These are phyloP conservation scores for Glaciozyma martinii DNA, from an alignment of 768 basidiomycete genomes.

Conservation along the genomic window DNA sequence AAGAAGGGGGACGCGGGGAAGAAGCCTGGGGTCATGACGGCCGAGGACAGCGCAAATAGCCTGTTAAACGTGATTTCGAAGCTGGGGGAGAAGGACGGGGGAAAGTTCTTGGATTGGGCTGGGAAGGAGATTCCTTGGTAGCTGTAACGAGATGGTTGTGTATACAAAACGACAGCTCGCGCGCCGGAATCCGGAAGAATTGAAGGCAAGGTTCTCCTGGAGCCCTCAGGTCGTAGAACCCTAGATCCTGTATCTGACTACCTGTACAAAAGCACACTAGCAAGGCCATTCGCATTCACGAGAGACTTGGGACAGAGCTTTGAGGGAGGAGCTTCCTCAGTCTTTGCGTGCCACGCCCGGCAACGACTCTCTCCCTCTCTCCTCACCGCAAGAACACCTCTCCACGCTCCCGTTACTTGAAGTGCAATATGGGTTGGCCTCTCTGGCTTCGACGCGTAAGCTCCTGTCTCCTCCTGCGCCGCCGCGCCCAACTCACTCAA, in stretches of 20 bases:
- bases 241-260: too few relatives aligned
- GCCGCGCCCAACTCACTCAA: not conserved
- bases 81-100: slow-evolving; percentile 22
- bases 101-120: slow-evolving; percentile 28
- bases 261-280: too few relatives aligned
- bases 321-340: too few relatives aligned
- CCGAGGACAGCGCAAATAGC: slow-evolving; percentile 34
- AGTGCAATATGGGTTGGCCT: not conserved
- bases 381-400: not conserved
- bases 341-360: too few relatives aligned
- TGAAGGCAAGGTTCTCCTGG: too few relatives aligned
- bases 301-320: too few relatives aligned
- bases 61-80: slow-evolving; percentile 27
- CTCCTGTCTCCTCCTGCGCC: not conserved
- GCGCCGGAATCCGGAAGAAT: not conserved
- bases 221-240: too few relatives aligned
- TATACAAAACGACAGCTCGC: too few relatives aligned
- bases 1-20: slow-evolving; percentile 36
- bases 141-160: not conserved
- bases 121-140: slow-evolving; percentile 29
- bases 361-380: too few relatives aligned
- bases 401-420: too few relatives aligned
- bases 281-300: too few relatives aligned
- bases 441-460: not conserved
- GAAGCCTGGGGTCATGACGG: slow-evolving; percentile 38